A percentile compares a stretch with the other conserved stretches of the same genome.
Evolutionary conservation across 257 asterid species (phyloP).

Genomic region (Salvia splendens): DNA sequence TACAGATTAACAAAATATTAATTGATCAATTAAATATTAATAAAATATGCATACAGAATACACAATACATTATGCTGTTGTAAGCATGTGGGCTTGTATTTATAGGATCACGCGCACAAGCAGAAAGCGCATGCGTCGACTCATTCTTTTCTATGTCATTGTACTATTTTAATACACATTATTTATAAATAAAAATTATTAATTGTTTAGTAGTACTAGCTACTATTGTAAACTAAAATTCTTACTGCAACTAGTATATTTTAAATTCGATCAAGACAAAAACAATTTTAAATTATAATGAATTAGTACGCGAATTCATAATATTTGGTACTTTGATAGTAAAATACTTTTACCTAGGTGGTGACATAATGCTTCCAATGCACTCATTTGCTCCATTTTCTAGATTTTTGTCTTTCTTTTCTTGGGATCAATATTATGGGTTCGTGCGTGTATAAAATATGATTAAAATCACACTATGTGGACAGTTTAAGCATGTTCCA

Average conservation of each 20-base stretch:
- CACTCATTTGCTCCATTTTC: constrained; percentile 49
- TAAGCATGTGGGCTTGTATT: constrained; percentile 35
- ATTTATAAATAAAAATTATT: neutral
- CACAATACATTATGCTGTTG: neutral
- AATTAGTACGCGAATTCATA: neutral
- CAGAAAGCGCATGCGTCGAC: constrained; percentile 49
- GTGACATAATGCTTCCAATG: constrained; percentile 40
- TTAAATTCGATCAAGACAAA: neutral
- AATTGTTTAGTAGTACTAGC: neutral
- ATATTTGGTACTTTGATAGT: neutral
- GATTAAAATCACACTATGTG: constrained; percentile 16
- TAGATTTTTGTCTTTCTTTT: constrained; percentile 51
- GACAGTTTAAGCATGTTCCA: constrained; percentile 40
- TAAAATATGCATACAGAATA: neutral
- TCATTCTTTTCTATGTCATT: constrained; percentile 16
- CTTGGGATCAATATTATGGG: constrained; percentile 48
- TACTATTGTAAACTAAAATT: neutral
- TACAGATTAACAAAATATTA: neutral
- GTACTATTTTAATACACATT: neutral
- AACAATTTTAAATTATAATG: neutral
- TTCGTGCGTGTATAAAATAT: constrained; percentile 30
- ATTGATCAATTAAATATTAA: too few relatives aligned
- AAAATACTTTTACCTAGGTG: constrained; percentile 8
- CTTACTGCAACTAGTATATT: neutral
- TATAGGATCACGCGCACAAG: constrained; percentile 64